These are phyloP conservation scores for Nakaseomyces uthaithaninus DNA, from an alignment of 1,139 yeast genomes.

Conservation along the genomic window DNA sequence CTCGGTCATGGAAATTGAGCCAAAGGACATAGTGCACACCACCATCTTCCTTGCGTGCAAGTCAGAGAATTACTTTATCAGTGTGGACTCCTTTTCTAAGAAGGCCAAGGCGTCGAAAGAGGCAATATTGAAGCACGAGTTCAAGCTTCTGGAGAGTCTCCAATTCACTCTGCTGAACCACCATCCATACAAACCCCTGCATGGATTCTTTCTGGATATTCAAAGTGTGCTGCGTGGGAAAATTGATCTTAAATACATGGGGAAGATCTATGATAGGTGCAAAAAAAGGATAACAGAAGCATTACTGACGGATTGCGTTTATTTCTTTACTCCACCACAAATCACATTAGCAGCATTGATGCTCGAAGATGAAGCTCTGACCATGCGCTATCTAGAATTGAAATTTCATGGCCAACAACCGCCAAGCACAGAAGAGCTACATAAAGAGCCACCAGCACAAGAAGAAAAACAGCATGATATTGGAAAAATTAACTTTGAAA, in stretches of 20 bases:
- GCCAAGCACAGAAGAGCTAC: slow-evolving; percentile 8
- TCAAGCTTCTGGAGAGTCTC: slow-evolving; percentile 61
- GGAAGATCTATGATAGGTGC: slow-evolving; percentile 58
- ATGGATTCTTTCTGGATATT: slow-evolving; percentile 85
- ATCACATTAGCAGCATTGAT: slow-evolving; percentile 83
- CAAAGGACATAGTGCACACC: slow-evolving; percentile 73
- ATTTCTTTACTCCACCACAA: slow-evolving; percentile 86
- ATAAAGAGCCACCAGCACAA: slow-evolving; percentile 6
- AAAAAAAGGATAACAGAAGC: slow-evolving; percentile 56
- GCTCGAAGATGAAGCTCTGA: slow-evolving; percentile 53
- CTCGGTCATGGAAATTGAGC: slow-evolving; percentile 81
- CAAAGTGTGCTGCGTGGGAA: slow-evolving; percentile 51
- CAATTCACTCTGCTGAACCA: slow-evolving; percentile 77
- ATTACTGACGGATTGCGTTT: slow-evolving; percentile 64
- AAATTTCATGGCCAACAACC: slow-evolving; percentile 37
- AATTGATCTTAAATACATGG: slow-evolving; percentile 32
- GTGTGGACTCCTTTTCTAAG: slow-evolving; percentile 72
- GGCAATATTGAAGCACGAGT: slow-evolving; percentile 71
- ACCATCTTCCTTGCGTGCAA: slow-evolving; percentile 88
- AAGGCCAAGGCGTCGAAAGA: slow-evolving; percentile 56
- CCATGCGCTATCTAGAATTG: slow-evolving; percentile 54
- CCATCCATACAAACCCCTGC: slow-evolving; percentile 79
- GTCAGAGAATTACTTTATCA: slow-evolving; percentile 81
- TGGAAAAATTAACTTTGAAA: slow-evolving; percentile 34
- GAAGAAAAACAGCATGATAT: slow-evolving; percentile 9